A percentile compares a stretch with the other conserved stretches of the same genome.
These are phyloP conservation scores for Panicum miliaceum DNA, from an alignment of 176 grass and related monocot species.

Conservation along the genomic window DNA sequence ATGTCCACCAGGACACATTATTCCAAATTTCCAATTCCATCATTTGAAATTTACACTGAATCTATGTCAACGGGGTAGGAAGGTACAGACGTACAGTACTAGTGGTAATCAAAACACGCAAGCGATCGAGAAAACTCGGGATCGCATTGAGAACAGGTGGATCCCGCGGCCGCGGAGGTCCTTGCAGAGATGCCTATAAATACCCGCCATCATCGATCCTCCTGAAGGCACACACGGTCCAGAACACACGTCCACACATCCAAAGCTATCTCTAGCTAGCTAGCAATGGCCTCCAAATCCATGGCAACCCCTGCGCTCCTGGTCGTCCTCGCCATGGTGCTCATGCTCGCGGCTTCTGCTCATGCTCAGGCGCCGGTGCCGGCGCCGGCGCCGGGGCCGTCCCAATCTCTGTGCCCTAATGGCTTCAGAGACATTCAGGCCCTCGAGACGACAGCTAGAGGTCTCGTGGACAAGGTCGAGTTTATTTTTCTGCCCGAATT, in stretches of 20 bases:
- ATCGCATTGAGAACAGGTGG: background rate
- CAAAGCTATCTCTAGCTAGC: background rate
- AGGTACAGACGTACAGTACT: background rate
- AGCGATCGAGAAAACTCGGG: background rate
- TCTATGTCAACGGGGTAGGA: background rate
- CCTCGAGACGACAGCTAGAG: background rate
- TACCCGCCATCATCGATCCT: background rate
- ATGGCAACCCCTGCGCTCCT: background rate
- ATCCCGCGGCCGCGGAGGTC: background rate
- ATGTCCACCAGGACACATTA: background rate
- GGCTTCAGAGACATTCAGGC: background rate
- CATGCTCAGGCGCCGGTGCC: background rate
- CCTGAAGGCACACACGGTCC: background rate
- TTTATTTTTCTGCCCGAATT: background rate
- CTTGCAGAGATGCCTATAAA: constrained; percentile 6
- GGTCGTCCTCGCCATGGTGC: background rate
- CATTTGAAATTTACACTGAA: background rate
- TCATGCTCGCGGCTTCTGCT: background rate
- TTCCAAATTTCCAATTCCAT: background rate
- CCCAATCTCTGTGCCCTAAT: background rate
- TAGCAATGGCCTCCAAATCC: constrained; percentile 21
- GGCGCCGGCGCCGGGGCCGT: background rate
- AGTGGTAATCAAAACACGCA: background rate
- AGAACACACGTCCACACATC: background rate
- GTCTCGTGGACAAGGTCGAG: background rate